Evolutionary conservation across 2,329 filamentous ascomycete genomes (phyloP).

Genomic region (Xylariaceae sp.): DNA sequence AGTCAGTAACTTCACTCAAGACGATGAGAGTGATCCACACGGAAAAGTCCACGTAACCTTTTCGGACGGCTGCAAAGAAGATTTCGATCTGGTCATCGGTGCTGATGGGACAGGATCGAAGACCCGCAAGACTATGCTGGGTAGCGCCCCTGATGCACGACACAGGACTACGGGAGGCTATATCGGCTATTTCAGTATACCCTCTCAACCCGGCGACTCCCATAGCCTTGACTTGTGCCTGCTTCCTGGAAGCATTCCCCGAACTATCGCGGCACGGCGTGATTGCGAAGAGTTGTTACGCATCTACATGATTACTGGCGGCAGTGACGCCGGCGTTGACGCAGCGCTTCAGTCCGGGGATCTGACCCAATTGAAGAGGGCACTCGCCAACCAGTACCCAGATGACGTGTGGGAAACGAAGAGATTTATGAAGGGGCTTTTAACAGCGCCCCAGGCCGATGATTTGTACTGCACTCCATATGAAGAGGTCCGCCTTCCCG

Average conservation of each 20-base stretch:
- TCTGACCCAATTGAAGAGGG: slow-evolving; percentile 35
- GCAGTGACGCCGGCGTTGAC: slow-evolving; percentile 7
- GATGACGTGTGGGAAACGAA: slow-evolving; percentile 44
- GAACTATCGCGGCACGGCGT: slow-evolving; percentile 17
- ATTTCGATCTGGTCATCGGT: slow-evolving; percentile 50
- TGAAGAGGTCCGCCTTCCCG: slow-evolving; percentile 35
- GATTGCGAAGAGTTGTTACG: slow-evolving; percentile 19
- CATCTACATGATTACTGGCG: slow-evolving; percentile 10
- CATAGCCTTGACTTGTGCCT: slow-evolving; percentile 8
- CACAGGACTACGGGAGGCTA: slow-evolving; percentile 21
- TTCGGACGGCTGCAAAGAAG: slow-evolving; percentile 38
- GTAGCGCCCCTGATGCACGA: slow-evolving; percentile 18
- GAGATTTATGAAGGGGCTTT: slow-evolving; percentile 34
- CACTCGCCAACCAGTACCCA: slow-evolving; percentile 37
- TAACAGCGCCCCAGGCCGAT: slow-evolving; percentile 28
- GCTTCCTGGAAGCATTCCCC: slow-evolving; percentile 9
- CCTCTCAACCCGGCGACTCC: slow-evolving; percentile 12
- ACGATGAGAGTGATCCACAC: slow-evolving; percentile 15
- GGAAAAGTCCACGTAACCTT: slow-evolving; percentile 32
- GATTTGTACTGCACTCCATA: slow-evolving; percentile 43
- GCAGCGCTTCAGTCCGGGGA: slow-evolving; percentile 18
- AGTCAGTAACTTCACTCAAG: slow-evolving; percentile 28
- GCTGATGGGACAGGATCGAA: slow-evolving; percentile 51
- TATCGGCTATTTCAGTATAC: slow-evolving; percentile 27
- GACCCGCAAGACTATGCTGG: slow-evolving; percentile 37